phyloP scores from a whole-genome alignment of 306 rosid genomes.

The Inga laurina region DNA sequence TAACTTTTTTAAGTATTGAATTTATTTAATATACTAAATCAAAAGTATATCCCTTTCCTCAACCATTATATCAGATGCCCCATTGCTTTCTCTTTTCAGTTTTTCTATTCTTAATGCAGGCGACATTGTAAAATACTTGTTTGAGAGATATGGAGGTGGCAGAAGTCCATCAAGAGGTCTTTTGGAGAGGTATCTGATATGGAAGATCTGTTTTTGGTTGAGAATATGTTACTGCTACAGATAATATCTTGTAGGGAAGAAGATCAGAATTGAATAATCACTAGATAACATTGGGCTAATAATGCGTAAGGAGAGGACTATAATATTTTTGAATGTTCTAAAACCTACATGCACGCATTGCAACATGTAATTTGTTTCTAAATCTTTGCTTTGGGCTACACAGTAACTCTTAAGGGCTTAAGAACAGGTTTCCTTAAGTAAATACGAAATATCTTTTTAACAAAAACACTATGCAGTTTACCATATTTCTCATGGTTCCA shows the following conservation, averaged over 20 bases:
- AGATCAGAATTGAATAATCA: slow-evolving; percentile 23
- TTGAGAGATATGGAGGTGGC: slow-evolving; percentile 73
- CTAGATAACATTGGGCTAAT: slow-evolving; percentile 12
- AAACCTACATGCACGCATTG: slow-evolving; percentile 7
- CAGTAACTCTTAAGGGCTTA: neutral
- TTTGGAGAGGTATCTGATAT: slow-evolving; percentile 68
- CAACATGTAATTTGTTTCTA: neutral
- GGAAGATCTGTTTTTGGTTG: neutral
- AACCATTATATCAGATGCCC: neutral
- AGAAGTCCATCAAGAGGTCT: slow-evolving; percentile 72
- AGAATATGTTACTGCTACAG: neutral
- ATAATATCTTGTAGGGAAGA: slow-evolving; percentile 16
- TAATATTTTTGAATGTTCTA: neutral
- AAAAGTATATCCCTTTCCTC: slow-evolving; percentile 2
- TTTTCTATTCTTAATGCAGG: slow-evolving; percentile 51
- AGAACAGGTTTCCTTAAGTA: neutral
- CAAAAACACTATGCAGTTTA: neutral
- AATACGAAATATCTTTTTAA: neutral
- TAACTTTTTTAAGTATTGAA: neutral
- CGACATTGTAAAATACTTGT: slow-evolving; percentile 85
- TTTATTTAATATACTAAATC: slow-evolving; percentile 1
- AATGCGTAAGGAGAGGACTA: neutral
- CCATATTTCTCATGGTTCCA: slow-evolving; percentile 8
- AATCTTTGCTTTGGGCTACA: slow-evolving; percentile 14
- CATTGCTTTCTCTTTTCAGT: neutral